Evolutionary conservation across 257 asterid species (phyloP), one percentile per base, ranked within the genome.

Genomic region (Fraxinus excelsior): DNA sequence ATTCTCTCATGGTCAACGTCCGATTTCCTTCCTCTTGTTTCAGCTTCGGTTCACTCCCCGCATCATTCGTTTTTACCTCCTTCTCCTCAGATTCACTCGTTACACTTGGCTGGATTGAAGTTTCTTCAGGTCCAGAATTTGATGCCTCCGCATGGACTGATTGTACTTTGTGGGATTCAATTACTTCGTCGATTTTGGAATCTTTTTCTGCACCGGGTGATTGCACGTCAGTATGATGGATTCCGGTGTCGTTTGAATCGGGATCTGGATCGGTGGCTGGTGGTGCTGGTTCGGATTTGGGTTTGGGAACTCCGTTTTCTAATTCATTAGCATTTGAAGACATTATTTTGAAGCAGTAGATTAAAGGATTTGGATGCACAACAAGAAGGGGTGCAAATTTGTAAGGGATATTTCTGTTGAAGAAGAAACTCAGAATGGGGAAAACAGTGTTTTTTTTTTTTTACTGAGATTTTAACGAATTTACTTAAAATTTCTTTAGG

Each of bases 1-100:
- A 86, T 80, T 96, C 99, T 76, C 98, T 86, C 99, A 96, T 93
- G 64, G 98, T 96, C 78, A 96, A 96, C 44, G 97, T 89, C 79
- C 93, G 86, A 85, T 81, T 91, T 32, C 94, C 98, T 75, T 91
- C 92, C 70, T 77, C 86, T 16, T 83, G 82, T 40, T 69, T 78
- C 70, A 86, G 83, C 87, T 86, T 86, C 76, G 89, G 76, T 65
- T 79, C 83, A 66, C 79, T 70, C 80, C 38, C 83, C 66, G 67
- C 75, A 72, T 75, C 82, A 51, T 69, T 56, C 73, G 86, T 72
- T 78, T 78, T 84, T 77, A 76, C 82, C 3, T 73, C 80, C 18
- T 75, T 77, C 44, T 79, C 87, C 53, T 53, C 88, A 29, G 84
- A 44, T 49, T 82, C 82, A 28, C 70, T 60, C 31, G 28, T 35